Evolutionary conservation across 371 early-diverging fungal species (phyloP), one percentile per base, ranked within the genome.

Genomic region (Chytridium lagenaria): DNA sequence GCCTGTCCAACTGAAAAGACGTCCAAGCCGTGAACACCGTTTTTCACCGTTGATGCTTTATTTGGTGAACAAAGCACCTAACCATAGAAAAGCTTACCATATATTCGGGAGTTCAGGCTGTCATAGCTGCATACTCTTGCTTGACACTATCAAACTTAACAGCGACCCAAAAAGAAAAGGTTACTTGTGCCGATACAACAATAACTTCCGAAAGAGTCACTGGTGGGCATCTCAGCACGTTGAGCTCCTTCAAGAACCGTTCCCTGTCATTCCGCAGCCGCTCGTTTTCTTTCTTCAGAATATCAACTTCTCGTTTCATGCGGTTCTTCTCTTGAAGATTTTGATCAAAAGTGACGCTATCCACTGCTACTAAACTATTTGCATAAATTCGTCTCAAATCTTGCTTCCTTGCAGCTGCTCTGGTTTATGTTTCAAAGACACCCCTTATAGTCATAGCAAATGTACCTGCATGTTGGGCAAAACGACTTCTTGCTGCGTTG

Each of bases 401-500:
- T 22, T 7, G 23, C 55, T 5, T 26, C 26, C 23, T 52, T 26
- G 55, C 55, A 5, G 55, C n/a, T 22, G 12, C 26, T 26, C 55
- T 52, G 23, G 26, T 12, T n/a, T 12, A 26, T 5, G 44, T 12
- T 12, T 44, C 19, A 44, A 7, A 44, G n/a, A n/a, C n/a, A 44
- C 44, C 12, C 7, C 7, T 12, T 44, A 7, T 44, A 44, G 44
- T 19, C 44, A 44, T 12, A 52, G 5, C 12, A 52, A n/a, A 52
- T 26, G 16, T 26, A 52, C 55, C 55, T 52, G 55, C 55, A 52
- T n/a, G 55, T 52, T 26, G 55, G 55, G 26, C 55, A 52, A 52
- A 52, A 52, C 5, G 55, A n/a, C 55, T 52, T 52, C 23, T 12
- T 44, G 44, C 44, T 44, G 7, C 44, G 44, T 19, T 44, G 7